phyloP scores from a whole-genome alignment of 106 monocot genomes.

The Dioscorea dumetorum region DNA sequence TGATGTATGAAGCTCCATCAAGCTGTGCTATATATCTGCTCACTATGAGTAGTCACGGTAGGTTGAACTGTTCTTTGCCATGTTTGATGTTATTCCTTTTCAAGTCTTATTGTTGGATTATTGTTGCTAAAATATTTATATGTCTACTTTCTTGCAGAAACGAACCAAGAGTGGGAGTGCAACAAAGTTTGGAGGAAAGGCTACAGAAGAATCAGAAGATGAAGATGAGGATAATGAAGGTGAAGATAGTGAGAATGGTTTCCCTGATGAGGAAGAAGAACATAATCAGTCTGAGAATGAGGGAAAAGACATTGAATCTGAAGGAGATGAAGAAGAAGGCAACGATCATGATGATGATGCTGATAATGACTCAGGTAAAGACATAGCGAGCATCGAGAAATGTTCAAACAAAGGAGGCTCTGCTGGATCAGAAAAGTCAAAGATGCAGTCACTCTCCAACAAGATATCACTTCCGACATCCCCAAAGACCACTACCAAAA shows the following conservation, averaged over 20 bases:
- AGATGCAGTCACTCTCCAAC: conserved; percentile 21
- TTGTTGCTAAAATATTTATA: too few relatives aligned
- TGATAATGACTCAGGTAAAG: conserved; percentile 15
- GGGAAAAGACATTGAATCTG: conserved; percentile 23
- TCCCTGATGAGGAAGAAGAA: conserved; percentile 19
- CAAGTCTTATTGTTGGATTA: too few relatives aligned
- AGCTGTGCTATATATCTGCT: too few relatives aligned
- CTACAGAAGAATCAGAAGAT: conserved; percentile 12
- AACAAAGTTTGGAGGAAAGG: conserved; percentile 7
- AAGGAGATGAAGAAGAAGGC: conserved; percentile 24
- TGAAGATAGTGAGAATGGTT: conserved; percentile 22
- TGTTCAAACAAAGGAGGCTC: conserved; percentile 10
- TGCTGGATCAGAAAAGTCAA: conserved; percentile 13
- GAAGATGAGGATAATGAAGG: neutral
- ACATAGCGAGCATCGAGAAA: conserved; percentile 19
- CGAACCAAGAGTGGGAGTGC: conserved; percentile 7
- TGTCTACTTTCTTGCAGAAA: conserved; percentile 9
- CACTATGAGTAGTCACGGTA: too few relatives aligned
- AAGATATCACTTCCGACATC: conserved; percentile 5
- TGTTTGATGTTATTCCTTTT: too few relatives aligned
- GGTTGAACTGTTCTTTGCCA: too few relatives aligned
- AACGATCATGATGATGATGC: conserved; percentile 14
- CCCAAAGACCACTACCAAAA: conserved; percentile 26
- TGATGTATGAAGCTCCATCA: too few relatives aligned
- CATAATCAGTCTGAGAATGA: conserved; percentile 19